Evolutionary conservation across 345 rosid species (phyloP).

Genomic region (Durio zibethinus): DNA sequence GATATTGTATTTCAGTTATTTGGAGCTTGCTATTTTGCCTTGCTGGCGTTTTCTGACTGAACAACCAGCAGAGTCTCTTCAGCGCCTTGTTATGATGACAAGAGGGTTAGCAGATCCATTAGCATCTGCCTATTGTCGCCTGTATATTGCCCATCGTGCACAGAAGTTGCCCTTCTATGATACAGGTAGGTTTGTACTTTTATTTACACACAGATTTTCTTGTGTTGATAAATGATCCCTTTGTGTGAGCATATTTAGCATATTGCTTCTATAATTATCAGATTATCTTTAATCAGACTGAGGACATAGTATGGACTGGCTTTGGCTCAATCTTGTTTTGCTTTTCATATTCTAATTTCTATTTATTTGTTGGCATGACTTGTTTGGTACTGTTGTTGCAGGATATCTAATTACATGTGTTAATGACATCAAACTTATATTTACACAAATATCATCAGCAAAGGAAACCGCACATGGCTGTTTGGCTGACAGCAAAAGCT

Average conservation of each 20-base stretch:
- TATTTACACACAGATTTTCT: not conserved
- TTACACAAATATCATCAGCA: constrained; percentile 43
- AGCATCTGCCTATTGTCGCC: constrained; percentile 74
- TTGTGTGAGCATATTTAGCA: constrained; percentile 1
- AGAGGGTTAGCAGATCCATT: constrained; percentile 89
- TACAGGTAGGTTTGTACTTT: constrained; percentile 41
- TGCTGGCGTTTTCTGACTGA: constrained; percentile 76
- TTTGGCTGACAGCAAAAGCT: constrained; percentile 40
- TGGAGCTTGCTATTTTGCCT: constrained; percentile 86
- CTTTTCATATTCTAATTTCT: not conserved
- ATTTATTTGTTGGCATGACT: not conserved
- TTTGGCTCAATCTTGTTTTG: not conserved
- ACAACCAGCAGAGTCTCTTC: constrained; percentile 50
- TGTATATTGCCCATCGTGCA: constrained; percentile 71
- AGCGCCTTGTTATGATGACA: constrained; percentile 71
- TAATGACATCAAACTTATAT: constrained; percentile 51
- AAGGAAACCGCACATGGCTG: constrained; percentile 36
- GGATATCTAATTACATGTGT: constrained; percentile 59
- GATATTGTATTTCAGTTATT: constrained; percentile 47
- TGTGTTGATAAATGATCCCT: constrained; percentile 1
- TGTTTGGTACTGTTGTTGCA: constrained; percentile 30
- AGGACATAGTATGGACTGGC: not conserved
- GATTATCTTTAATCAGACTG: not conserved
- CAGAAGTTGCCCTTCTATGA: constrained; percentile 49
- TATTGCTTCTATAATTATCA: not conserved